Base-by-base conservation (phyloP, 2,329 filamentous ascomycete genomes). In the Lecanicillium sp. region DNA sequence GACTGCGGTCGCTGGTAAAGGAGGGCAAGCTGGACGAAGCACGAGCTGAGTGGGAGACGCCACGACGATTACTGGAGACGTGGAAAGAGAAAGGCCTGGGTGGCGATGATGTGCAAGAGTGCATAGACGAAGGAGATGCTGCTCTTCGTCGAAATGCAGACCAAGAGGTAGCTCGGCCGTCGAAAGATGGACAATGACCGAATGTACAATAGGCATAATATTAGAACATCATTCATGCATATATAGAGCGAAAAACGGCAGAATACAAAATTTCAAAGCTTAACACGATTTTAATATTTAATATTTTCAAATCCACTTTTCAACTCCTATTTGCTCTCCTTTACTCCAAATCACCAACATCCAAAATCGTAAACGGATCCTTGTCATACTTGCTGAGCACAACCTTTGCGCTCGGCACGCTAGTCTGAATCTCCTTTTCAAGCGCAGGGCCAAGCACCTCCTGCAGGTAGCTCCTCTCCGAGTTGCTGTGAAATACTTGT, bases 401-500 rank as follows among this genome's bases (percentile, higher is more conserved):
- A 12, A 96, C 80, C 40, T 75, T 66, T 14, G 80, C 74, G 16
- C 67, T 64, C 2, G 53, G 50, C 29, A 57, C 55, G 47, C 74
- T 71, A 35, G 67, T 60, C 38, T 60, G 64, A 25, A 95, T 59
- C 43, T 67, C 62, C 29, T 67, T 65, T 50, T 78, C 67, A 50
- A 95, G 62, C 57, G 79, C 76, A 14, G 68, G 67, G 50, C 73
- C 72, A 64, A 98, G 72, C 33, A 84, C 77, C 43, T 80, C 71
- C 42, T 72, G 72, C 51, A 98, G 62, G 55, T 90, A 98, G 0
- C 78, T 81, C 27, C 92, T 70, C 67, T 98, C 92, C 0, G 85
- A 92, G 59, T 96, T 96, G 50, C 84, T 90, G 59, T 98, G 92
- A 52, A 95, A 94, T 34, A 94, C 71, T 29, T 82, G 83, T 37